Evolutionary conservation across 2,329 filamentous ascomycete species (phyloP).

Genomic region (Neurospora crassa): DNA sequence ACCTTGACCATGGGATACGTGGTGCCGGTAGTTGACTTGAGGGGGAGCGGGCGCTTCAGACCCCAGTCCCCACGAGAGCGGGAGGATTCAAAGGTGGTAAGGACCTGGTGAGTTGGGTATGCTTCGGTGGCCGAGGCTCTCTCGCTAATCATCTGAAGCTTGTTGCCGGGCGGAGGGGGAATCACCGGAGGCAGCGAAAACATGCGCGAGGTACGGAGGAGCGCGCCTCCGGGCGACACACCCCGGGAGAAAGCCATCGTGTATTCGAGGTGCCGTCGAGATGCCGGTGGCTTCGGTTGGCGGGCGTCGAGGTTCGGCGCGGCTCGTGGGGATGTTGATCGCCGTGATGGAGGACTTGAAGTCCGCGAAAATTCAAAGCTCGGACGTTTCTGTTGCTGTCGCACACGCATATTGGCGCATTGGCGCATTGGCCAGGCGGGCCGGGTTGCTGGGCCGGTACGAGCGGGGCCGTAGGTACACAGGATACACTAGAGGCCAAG

Average conservation of each 20-base stretch:
- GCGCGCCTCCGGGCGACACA: slow-evolving; percentile 52
- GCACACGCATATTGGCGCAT: not conserved
- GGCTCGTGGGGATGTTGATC: slow-evolving; percentile 1
- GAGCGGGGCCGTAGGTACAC: not conserved
- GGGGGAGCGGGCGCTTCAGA: slow-evolving; percentile 73
- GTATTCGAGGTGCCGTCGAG: slow-evolving; percentile 5
- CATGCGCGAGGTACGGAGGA: slow-evolving; percentile 79
- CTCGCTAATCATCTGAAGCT: slow-evolving; percentile 35
- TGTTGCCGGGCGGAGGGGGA: slow-evolving; percentile 45
- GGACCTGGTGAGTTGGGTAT: slow-evolving; percentile 74
- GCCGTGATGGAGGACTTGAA: not conserved
- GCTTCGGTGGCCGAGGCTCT: slow-evolving; percentile 63
- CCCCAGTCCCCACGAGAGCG: slow-evolving; percentile 82
- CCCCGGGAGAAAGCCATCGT: slow-evolving; percentile 22
- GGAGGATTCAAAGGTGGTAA: slow-evolving; percentile 67
- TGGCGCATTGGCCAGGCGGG: not conserved
- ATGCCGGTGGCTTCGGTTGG: not conserved
- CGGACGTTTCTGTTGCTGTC: not conserved
- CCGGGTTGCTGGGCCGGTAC: not conserved
- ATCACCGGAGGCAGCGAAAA: slow-evolving; percentile 79
- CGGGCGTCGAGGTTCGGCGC: slow-evolving; percentile 1
- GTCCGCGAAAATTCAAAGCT: slow-evolving; percentile 14
- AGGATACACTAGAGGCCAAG: too few species aligned
- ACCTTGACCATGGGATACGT: slow-evolving; percentile 69
- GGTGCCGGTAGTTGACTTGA: slow-evolving; percentile 61